Percentiles rank a stretch among this genome's conserved stretches.
Conservation (phyloP, 106 monocot species). For the Dioscorea alata region DNA sequence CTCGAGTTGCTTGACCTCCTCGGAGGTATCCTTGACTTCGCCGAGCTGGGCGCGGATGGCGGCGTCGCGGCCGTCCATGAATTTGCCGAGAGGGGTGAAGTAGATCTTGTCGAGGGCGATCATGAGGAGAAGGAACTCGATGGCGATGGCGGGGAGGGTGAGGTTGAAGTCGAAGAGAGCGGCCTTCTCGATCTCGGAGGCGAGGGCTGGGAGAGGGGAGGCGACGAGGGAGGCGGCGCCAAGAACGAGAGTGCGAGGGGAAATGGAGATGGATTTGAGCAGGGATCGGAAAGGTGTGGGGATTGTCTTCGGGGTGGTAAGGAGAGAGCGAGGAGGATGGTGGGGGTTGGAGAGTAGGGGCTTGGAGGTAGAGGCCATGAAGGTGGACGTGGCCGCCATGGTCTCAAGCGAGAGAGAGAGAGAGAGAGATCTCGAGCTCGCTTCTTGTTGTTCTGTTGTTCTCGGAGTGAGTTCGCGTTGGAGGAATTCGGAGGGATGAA, state of each 20-base stretch:
- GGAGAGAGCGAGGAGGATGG: not conserved
- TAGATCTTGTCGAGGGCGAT: slow-evolving; percentile 94
- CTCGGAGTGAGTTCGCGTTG: too few species aligned
- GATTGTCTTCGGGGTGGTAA: not conserved
- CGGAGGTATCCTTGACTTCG: slow-evolving; percentile 87
- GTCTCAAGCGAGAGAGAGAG: not conserved
- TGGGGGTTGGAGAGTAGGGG: slow-evolving; percentile 9
- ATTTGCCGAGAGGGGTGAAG: slow-evolving; percentile 87
- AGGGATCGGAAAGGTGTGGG: not conserved
- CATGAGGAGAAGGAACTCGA: slow-evolving; percentile 90
- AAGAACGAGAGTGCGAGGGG: not conserved
- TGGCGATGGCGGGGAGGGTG: slow-evolving; percentile 79
- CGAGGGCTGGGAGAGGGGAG: slow-evolving; percentile 54
- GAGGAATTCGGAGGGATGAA: not conserved
- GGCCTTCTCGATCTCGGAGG: slow-evolving; percentile 85
- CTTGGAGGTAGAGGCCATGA: slow-evolving; percentile 45
- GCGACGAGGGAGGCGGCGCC: slow-evolving; percentile 12
- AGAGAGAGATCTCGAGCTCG: not conserved
- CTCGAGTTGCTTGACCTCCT: slow-evolving; percentile 88
- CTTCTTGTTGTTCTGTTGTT: too few species aligned
- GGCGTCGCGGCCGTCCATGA: slow-evolving; percentile 94
- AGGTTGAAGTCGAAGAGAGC: slow-evolving; percentile 97
- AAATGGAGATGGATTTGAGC: not conserved
- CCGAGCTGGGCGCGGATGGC: slow-evolving; percentile 67
- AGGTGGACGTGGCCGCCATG: slow-evolving; percentile 32